phyloP scores from a whole-genome alignment of 495 filamentous ascomycete species.

The Echria macrotheca region DNA sequence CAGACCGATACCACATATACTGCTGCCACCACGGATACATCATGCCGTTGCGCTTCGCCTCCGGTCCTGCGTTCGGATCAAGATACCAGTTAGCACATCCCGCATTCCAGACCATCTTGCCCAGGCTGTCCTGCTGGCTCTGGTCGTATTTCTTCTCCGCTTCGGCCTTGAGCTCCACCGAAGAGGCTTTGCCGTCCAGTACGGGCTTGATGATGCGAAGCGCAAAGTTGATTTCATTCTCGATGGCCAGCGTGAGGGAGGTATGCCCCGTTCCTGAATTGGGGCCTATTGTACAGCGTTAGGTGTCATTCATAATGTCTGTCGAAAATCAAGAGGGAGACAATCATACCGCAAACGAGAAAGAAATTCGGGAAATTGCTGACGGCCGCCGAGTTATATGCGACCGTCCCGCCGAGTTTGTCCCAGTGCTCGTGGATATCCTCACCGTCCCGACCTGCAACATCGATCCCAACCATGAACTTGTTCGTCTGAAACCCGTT shows the following conservation, averaged over 20 bases:
- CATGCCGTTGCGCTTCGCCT: slow-evolving; percentile 6
- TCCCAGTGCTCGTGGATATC: slow-evolving; percentile 36
- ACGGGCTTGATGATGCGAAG: slow-evolving; percentile 29
- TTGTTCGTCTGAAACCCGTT: slow-evolving; percentile 35
- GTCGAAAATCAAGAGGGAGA: too few relatives aligned
- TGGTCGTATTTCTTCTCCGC: slow-evolving; percentile 28
- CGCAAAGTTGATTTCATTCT: slow-evolving; percentile 34
- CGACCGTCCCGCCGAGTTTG: slow-evolving; percentile 29
- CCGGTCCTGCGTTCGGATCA: background rate
- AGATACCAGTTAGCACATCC: slow-evolving; percentile 43
- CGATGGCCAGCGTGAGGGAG: slow-evolving; percentile 33
- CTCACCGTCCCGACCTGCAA: slow-evolving; percentile 28
- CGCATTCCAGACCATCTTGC: slow-evolving; percentile 25
- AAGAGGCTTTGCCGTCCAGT: slow-evolving; percentile 26
- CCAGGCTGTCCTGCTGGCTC: slow-evolving; percentile 21
- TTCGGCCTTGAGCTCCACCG: slow-evolving; percentile 29
- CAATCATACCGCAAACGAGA: slow-evolving; percentile 26
- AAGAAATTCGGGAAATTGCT: slow-evolving; percentile 43
- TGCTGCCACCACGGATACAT: slow-evolving; percentile 11
- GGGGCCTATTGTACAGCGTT: slow-evolving; percentile 23
- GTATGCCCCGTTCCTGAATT: slow-evolving; percentile 42
- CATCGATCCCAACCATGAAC: slow-evolving; percentile 29
- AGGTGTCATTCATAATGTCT: background rate
- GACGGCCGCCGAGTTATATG: slow-evolving; percentile 33
- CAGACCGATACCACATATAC: slow-evolving; percentile 1